Evolutionary conservation across 108 stramenopile species (phyloP), one percentile per base, ranked within the genome.

Genomic region (Nitzschia sp.): DNA sequence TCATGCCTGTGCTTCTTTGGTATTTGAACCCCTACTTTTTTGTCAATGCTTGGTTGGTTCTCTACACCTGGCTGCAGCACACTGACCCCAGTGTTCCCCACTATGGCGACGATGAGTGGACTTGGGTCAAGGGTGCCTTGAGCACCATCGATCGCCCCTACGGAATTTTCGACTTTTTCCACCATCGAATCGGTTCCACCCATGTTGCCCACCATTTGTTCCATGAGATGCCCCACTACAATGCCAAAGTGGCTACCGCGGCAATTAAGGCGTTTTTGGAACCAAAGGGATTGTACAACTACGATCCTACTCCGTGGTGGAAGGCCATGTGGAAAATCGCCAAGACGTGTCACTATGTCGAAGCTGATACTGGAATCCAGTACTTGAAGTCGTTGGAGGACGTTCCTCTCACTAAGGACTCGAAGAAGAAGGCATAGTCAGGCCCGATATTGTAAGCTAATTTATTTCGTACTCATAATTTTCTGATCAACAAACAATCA

Each of bases 61-160:
- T 97, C 28, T 98, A 98, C 93, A 99, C 99, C 9, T 99, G 95
- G 96, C 87, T 99, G 69, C 99, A 99, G 82, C 99, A 99, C 89
- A 97, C 94, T 21, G 97, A 98, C 66, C 95, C 97, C 2, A 95
- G 88, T 79, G 90, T 99, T 68, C 99, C 98, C 13, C 99, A 99
- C 54, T 98, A 97, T 74, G 92, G 97, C 5, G 92, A 86, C 30
- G 92, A 78, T 36, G 93, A 97, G 69, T 99, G 98, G 98, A 96
- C 94, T 46, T 98, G 97, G 97, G 92, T 99, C 58, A 87, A 91
- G 65, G 99, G 99, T 32, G 97, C 97, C 3, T 81, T 99, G 1
- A 84, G 83, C 70, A 99, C 99, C 36, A 97, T 99, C 77, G 99
- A 99, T 73, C 93, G 99, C 9, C 85, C 94, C 18, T 98, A 96